A percentile compares a stretch with the other conserved stretches of the same genome.
Conservation (phyloP, 2,329 filamentous ascomycete species). For the Raffaelea albimanens region DNA sequence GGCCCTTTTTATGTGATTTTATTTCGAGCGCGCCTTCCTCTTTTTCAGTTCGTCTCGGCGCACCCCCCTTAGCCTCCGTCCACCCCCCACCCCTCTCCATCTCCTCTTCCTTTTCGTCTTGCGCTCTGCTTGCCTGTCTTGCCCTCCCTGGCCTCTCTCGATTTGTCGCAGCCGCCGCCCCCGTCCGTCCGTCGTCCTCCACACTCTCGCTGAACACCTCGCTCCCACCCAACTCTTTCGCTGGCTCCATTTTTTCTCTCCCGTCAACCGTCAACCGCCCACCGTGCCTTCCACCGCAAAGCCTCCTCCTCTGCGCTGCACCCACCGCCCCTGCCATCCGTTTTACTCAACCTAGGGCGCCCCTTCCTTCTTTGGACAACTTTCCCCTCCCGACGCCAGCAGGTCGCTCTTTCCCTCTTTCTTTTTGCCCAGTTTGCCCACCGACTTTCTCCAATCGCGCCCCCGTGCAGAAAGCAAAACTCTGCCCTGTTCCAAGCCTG, state of each 20-base stretch:
- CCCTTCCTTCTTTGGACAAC: background rate
- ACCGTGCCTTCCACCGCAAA: slow-evolving; percentile 9
- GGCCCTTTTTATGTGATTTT: background rate
- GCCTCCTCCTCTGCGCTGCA: too few relatives aligned
- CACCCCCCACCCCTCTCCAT: background rate
- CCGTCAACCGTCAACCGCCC: slow-evolving; percentile 14
- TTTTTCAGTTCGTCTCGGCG: background rate
- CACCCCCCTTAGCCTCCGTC: slow-evolving; percentile 2
- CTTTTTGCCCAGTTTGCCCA: background rate
- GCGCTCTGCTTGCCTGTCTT: slow-evolving; percentile 1
- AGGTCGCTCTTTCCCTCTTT: background rate
- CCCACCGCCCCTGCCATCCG: slow-evolving; percentile 1
- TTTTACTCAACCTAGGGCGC: background rate
- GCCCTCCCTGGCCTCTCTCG: background rate
- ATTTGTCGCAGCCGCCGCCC: slow-evolving; percentile 9
- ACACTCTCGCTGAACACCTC: slow-evolving; percentile 2
- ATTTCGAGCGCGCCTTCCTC: slow-evolving; percentile 4
- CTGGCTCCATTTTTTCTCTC: slow-evolving; percentile 7
- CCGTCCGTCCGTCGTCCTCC: slow-evolving; percentile 7
- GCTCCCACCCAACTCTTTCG: slow-evolving; percentile 4
- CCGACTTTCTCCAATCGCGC: background rate
- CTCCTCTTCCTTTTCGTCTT: background rate
- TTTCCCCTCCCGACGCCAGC: background rate
- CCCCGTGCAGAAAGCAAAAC: too few relatives aligned
- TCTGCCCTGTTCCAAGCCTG: too few relatives aligned